Base-by-base conservation (phyloP, 257 asterid species). In the Fraxinus excelsior region DNA sequence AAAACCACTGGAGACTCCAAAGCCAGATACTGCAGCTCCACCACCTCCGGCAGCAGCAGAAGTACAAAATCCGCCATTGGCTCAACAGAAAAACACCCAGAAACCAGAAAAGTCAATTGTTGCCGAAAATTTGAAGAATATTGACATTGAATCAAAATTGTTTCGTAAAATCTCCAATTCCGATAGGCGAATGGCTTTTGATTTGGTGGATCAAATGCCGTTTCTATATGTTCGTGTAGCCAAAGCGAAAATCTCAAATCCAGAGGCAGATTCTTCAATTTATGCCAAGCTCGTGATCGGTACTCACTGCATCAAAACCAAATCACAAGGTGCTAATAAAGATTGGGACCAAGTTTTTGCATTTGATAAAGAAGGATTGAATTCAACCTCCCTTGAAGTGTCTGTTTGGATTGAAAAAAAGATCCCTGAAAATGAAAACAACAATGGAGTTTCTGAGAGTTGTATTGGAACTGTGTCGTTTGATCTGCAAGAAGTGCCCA, bases 331-430 rank as follows among this genome's bases (percentile, higher is more conserved):
- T 0, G 82, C 77, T 3, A 84, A 84, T 82, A 84, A 79, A 18
- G 97, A 86, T 2, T 92, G 97, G 93, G 97, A 94, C 26, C 96
- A 94, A 79, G 98, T 94, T 11, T 94, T 94, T 79, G 97, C 98
- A 0, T 94, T 94, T 44, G 97, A 92, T 51, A 94, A 85, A 79
- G 98, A 92, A 28, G 85, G 94, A 25, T 13, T 94, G 37, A 92
- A 94, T 75, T 94, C 98, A 16, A 28, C 97, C 3, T 85, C 92
- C 0, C 86, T 94, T 0, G 98, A 92, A 70, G 90, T 94, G 51
- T 85, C 94, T 0, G 80, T 92, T 25, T 74, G 85, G 78, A 74
- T 84, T 1, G 87, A 88, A 34, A 91, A 88, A 78, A 90, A 92
- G 66, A 75, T 73, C 2, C 29, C 86, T 0, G 94, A 84, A 0